These are phyloP conservation scores for Graphiopsis chlorocephala DNA, from an alignment of 2,329 filamentous ascomycete genomes.

Conservation along the genomic window DNA sequence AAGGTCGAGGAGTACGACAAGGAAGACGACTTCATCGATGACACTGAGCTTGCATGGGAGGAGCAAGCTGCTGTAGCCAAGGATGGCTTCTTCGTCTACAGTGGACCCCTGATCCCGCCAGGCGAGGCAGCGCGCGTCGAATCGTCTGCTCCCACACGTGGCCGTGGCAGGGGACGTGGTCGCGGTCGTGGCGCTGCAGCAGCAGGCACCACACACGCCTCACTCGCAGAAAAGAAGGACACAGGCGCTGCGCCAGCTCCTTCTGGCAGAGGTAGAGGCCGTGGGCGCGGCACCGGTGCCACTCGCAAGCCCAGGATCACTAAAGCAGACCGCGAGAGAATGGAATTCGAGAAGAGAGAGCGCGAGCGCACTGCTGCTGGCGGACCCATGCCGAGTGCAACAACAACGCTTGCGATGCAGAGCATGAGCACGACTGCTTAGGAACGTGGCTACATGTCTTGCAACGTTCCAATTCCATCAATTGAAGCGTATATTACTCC, in stretches of 20 bases:
- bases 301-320: slow-evolving; percentile 80
- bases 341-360: slow-evolving; percentile 78
- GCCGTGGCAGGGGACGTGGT: slow-evolving; percentile 53
- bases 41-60: slow-evolving; percentile 93
- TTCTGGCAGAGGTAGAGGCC: slow-evolving; percentile 51
- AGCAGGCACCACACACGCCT: slow-evolving; percentile 32
- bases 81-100: slow-evolving; percentile 98
- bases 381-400: slow-evolving; percentile 1
- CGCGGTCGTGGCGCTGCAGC: slow-evolving; percentile 49
- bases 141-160: slow-evolving; percentile 24
- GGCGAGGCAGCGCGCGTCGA: slow-evolving; percentile 59
- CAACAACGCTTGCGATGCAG: slow-evolving; percentile 10
- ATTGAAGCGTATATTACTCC: background rate
- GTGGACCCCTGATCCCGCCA: slow-evolving; percentile 83
- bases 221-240: slow-evolving; percentile 28
- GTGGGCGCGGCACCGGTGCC: slow-evolving; percentile 70
- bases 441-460: slow-evolving; percentile 1
- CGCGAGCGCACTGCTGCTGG: slow-evolving; percentile 54
- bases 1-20: slow-evolving; percentile 67
- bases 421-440: slow-evolving; percentile 12
- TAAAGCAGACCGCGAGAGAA: slow-evolving; percentile 77
- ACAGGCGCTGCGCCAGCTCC: slow-evolving; percentile 19
- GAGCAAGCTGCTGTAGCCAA: slow-evolving; percentile 90
- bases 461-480: background rate
- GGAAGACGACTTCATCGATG: slow-evolving; percentile 72